Evolutionary conservation across 2,329 filamentous ascomycete genomes (phyloP).

Genomic region (Colletotrichum phormii): DNA sequence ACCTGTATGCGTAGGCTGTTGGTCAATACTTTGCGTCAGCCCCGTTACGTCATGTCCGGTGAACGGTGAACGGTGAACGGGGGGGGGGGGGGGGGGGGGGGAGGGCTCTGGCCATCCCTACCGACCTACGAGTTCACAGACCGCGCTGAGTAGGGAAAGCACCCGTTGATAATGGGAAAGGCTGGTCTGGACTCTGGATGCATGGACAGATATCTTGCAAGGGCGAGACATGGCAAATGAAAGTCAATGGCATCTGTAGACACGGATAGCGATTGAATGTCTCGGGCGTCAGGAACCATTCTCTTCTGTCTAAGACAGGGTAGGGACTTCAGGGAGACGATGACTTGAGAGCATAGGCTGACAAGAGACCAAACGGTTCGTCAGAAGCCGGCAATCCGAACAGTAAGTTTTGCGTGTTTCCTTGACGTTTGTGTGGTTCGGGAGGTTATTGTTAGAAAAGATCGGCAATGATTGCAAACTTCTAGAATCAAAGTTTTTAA

Average conservation of each 20-base stretch:
- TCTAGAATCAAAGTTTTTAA: not conserved
- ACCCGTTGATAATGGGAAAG: not conserved
- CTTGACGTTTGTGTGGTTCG: not conserved
- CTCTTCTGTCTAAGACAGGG: not conserved
- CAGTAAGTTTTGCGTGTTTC: not conserved
- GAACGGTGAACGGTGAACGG: not conserved
- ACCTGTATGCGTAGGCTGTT: not conserved
- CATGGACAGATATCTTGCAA: not conserved
- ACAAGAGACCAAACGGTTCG: slow-evolving; percentile 6
- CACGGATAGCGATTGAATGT: too few species aligned
- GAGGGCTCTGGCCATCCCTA: slow-evolving; percentile 5
- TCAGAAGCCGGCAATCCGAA: not conserved
- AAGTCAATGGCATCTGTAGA: too few species aligned
- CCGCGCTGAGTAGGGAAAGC: too few species aligned
- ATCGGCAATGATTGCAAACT: not conserved
- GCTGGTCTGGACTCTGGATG: not conserved
- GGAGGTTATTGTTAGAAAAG: slow-evolving; percentile 14
- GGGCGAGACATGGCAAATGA: not conserved
- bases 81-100: too few species aligned
- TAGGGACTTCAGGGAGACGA: not conserved
- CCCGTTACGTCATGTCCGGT: slow-evolving; percentile 22
- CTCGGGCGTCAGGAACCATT: not conserved
- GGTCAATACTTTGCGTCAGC: slow-evolving; percentile 2
- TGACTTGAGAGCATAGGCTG: not conserved
- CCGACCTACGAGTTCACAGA: not conserved